Evolutionary conservation across 768 basidiomycete species (phyloP).

Genomic region (Fomitopsis serialis): DNA sequence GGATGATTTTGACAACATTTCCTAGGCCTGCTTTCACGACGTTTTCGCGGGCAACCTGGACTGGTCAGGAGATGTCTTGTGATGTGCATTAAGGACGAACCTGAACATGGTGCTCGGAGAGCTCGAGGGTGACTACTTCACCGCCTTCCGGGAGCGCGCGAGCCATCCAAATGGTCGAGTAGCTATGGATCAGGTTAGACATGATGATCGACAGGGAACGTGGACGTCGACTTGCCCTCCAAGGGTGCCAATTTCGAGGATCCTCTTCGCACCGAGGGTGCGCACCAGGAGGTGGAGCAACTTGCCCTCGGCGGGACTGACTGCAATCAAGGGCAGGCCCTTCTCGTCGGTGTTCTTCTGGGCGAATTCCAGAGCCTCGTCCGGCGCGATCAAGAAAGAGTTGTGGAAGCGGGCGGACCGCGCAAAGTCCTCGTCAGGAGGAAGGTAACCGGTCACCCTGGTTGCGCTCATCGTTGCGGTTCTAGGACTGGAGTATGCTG

Average conservation of each 20-base stretch:
- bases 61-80: neutral
- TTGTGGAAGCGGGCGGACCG: conserved; percentile 37
- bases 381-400: conserved; percentile 42
- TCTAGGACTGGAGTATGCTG: no score
- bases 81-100: conserved; percentile 20
- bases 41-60: conserved; percentile 54
- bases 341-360: conserved; percentile 35
- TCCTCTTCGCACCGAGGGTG: conserved; percentile 46
- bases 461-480: no score
- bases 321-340: conserved; percentile 45
- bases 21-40: conserved; percentile 47
- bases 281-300: conserved; percentile 46
- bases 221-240: conserved; percentile 42
- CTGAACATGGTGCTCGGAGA: conserved; percentile 39
- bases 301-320: conserved; percentile 51
- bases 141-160: conserved; percentile 44
- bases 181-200: conserved; percentile 11
- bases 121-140: conserved; percentile 39
- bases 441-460: neutral
- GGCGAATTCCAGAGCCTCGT: conserved; percentile 37
- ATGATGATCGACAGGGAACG: neutral
- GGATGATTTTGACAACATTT: conserved; percentile 40
- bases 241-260: conserved; percentile 63
- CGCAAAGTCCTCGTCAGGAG: neutral
- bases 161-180: conserved; percentile 30